Base-by-base conservation (phyloP, 352 stramenopile species). In the Saprolegnia parasitica region DNA sequence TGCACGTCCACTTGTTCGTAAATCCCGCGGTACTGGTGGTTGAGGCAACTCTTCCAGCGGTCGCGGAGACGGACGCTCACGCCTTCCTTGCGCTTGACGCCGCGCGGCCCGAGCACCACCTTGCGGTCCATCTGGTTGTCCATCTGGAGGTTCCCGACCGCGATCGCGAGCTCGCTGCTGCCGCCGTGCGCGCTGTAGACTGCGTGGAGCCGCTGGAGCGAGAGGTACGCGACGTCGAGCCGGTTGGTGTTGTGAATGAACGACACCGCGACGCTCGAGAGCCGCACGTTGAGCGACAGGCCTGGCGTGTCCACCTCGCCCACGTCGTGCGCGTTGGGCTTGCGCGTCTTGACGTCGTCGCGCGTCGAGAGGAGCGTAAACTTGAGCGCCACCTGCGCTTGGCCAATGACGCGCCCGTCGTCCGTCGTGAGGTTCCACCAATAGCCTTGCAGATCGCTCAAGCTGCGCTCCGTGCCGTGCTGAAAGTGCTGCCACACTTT, bases 51-150 rank as follows among this genome's bases (percentile, higher is more conserved):
- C 52, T 81, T 78, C 86, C 83, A 93, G 24, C 87, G 86, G 73
- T 96, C 87, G 11, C 87, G 82, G 46, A 96, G 68, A 0, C 87
- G 87, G 45, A 96, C 86, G 0, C 82, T 91, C 21, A 94, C 85
- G n/a, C 87, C 87, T 71, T 93, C 84, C 62, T 96, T 94, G 26
- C 91, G 84, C 18, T 79, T 84, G 55, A 93, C 82, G 13, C 93
- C 83, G 21, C 93, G 91, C 1, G 87, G 86, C 0, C 86, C 84
- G 4, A 96, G 70, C 42, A 96, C 82, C 40, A 96, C 87, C 56
- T 93, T 86, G 20, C 76, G 73, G 60, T 96, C 87, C 84, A 96
- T 96, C 74, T 96, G 87, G 55, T 96, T 94, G 72, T 96, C 87
- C 84, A 96, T 93, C 60, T 96, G 87, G 37, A 94, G 29, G 39